phyloP scores from a whole-genome alignment of 2,329 filamentous ascomycete genomes.

The Sporothrix globosa region DNA sequence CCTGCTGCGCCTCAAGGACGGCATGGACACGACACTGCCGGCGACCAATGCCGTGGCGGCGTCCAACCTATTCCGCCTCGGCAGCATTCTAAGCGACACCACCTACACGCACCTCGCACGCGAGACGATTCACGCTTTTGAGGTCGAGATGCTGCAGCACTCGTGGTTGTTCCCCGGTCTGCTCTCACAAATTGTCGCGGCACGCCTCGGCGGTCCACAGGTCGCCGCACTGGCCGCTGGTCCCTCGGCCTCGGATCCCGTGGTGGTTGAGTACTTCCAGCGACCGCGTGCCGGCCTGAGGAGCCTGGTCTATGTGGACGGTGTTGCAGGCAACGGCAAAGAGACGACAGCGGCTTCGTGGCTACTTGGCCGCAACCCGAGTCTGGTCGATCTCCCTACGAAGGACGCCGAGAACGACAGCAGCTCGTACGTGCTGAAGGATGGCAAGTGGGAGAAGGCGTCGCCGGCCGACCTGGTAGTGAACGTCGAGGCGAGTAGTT shows the following conservation, averaged over 20 bases:
- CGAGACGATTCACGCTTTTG: slow-evolving; percentile 81
- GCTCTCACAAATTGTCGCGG: slow-evolving; percentile 73
- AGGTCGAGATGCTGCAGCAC: slow-evolving; percentile 88
- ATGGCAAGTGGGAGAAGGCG: slow-evolving; percentile 36
- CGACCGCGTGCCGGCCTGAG: slow-evolving; percentile 41
- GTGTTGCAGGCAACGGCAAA: not conserved
- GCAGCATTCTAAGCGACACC: slow-evolving; percentile 53
- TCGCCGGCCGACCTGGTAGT: slow-evolving; percentile 35
- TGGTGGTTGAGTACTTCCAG: slow-evolving; percentile 36
- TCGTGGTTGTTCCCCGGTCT: slow-evolving; percentile 88
- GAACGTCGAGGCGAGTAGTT: slow-evolving; percentile 23
- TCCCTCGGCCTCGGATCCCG: slow-evolving; percentile 31
- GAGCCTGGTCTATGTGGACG: slow-evolving; percentile 37
- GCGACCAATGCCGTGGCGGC: slow-evolving; percentile 88
- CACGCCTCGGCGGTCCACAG: slow-evolving; percentile 66
- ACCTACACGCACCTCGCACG: slow-evolving; percentile 66
- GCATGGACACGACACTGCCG: slow-evolving; percentile 90
- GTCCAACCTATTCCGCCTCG: slow-evolving; percentile 80
- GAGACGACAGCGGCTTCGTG: slow-evolving; percentile 26
- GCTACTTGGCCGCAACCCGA: slow-evolving; percentile 38
- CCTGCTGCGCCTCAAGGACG: slow-evolving; percentile 88
- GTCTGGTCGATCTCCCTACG: slow-evolving; percentile 35
- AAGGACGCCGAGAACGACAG: not conserved
- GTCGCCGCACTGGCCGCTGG: slow-evolving; percentile 32
- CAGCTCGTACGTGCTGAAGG: slow-evolving; percentile 37